phyloP scores from a whole-genome alignment of 177 flowering plant genomes.

The Vitis hybrid region DNA sequence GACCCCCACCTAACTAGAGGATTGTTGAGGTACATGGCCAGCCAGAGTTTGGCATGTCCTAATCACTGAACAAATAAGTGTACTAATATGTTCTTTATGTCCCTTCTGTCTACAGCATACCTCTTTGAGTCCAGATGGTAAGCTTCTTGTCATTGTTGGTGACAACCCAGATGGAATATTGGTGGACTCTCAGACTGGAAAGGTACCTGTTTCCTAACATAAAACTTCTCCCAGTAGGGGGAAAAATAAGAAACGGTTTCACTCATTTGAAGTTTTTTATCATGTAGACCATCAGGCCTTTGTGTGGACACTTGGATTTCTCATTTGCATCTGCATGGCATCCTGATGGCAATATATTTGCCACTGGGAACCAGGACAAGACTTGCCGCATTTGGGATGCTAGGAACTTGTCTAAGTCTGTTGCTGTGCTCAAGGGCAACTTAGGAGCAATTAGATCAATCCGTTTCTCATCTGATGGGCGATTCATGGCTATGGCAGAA shows the following conservation, averaged over 20 bases:
- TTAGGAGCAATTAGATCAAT: slow-evolving; percentile 78
- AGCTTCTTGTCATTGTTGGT: slow-evolving; percentile 71
- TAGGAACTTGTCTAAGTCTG: slow-evolving; percentile 61
- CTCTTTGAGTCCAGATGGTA: slow-evolving; percentile 71
- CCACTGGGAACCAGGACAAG: slow-evolving; percentile 87
- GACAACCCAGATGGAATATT: slow-evolving; percentile 66
- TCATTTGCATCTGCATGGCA: slow-evolving; percentile 91
- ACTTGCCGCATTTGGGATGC: slow-evolving; percentile 82
- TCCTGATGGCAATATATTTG: slow-evolving; percentile 65
- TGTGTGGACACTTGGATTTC: slow-evolving; percentile 68
- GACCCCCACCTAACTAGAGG: no score
- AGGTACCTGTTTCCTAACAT: slow-evolving; percentile 38
- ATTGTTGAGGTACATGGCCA: no score
- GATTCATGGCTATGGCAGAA: slow-evolving; percentile 31
- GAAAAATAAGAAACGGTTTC: neutral
- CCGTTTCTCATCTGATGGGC: slow-evolving; percentile 45
- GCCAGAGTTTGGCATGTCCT: no score
- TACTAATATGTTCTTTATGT: no score
- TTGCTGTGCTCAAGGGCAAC: slow-evolving; percentile 68
- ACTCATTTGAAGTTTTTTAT: neutral
- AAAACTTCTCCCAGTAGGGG: neutral
- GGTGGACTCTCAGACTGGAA: slow-evolving; percentile 68
- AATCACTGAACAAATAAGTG: no score
- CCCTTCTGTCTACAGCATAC: slow-evolving; percentile 53
- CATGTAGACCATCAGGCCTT: slow-evolving; percentile 41